Evolutionary conservation across 805 yeast species (phyloP).

Genomic region (Zygoascus tannicola): DNA sequence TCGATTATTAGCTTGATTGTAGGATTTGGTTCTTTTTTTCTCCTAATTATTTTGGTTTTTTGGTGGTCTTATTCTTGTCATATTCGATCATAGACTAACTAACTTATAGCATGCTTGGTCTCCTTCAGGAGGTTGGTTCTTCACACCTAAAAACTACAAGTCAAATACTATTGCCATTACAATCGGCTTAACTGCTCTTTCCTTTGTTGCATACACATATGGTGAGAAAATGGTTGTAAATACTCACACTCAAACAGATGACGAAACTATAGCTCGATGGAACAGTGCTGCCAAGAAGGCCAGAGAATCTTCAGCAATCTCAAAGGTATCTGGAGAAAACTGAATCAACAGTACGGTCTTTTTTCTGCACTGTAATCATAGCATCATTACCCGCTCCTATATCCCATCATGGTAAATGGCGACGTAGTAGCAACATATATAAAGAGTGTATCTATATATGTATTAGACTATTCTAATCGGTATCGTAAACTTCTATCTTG

Average conservation of each 20-base stretch:
- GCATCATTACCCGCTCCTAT: neutral
- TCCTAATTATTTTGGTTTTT: conserved; percentile 5
- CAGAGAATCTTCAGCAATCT: conserved; percentile 23
- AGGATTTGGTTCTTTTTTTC: conserved; percentile 14
- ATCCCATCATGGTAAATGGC: too few relatives aligned
- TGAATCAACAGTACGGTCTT: neutral
- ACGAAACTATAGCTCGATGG: conserved; percentile 37
- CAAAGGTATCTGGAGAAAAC: conserved; percentile 17
- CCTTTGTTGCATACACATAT: conserved; percentile 29
- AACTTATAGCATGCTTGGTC: conserved; percentile 25
- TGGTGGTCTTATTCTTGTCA: neutral
- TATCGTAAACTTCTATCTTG: neutral
- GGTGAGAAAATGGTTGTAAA: conserved; percentile 33
- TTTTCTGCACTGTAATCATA: neutral
- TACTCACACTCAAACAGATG: conserved; percentile 30
- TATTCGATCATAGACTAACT: too few relatives aligned
- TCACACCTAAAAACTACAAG: conserved; percentile 43
- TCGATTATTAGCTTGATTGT: conserved; percentile 29
- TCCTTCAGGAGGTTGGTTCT: conserved; percentile 51
- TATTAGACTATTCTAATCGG: too few relatives aligned
- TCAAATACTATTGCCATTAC: conserved; percentile 35
- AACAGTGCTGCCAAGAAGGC: conserved; percentile 37
- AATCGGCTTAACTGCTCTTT: conserved; percentile 31
- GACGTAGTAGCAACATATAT: too few relatives aligned
- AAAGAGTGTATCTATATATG: too few relatives aligned